Evolutionary conservation across 495 filamentous ascomycete genomes (phyloP).

Genomic region (Penicillium malachiteum): DNA sequence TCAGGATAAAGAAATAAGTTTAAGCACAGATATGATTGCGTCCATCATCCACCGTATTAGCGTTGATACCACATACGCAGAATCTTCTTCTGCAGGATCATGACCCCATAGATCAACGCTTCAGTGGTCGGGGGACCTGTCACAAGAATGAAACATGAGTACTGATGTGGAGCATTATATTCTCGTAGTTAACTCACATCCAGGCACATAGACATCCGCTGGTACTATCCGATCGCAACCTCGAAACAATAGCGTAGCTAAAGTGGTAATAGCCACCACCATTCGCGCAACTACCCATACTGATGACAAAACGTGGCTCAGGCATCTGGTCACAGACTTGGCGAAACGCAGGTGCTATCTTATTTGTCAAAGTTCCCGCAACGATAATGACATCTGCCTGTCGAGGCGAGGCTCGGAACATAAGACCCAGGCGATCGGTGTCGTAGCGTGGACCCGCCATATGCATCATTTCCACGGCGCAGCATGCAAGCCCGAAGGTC

Average conservation of each 20-base stretch:
- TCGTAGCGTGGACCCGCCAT: constrained; percentile 93
- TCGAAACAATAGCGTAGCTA: constrained; percentile 85
- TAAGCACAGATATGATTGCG: too few relatives aligned
- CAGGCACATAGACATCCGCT: constrained; percentile 93
- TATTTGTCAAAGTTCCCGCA: constrained; percentile 92
- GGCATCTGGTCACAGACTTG: constrained; percentile 99
- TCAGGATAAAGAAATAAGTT: too few relatives aligned
- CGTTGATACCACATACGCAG: too few relatives aligned
- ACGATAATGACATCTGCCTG: constrained; percentile 99
- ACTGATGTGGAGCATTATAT: too few relatives aligned
- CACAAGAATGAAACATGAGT: too few relatives aligned
- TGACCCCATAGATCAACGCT: too few relatives aligned
- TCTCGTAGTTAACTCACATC: constrained; percentile 30
- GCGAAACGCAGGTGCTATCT: constrained; percentile 93
- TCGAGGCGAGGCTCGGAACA: constrained; percentile 92
- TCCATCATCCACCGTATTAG: too few relatives aligned
- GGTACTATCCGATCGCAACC: constrained; percentile 94
- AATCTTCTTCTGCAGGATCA: too few relatives aligned
- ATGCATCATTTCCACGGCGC: constrained; percentile 98
- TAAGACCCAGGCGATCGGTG: constrained; percentile 92
- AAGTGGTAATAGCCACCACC: constrained; percentile 98
- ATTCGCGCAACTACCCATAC: constrained; percentile 94
- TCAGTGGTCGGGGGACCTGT: too few relatives aligned
- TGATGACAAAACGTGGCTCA: constrained; percentile 91
- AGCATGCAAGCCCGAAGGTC: constrained; percentile 97